phyloP scores from a whole-genome alignment of 2,329 filamentous ascomycete species.

The Plenodomus lindquistii region DNA sequence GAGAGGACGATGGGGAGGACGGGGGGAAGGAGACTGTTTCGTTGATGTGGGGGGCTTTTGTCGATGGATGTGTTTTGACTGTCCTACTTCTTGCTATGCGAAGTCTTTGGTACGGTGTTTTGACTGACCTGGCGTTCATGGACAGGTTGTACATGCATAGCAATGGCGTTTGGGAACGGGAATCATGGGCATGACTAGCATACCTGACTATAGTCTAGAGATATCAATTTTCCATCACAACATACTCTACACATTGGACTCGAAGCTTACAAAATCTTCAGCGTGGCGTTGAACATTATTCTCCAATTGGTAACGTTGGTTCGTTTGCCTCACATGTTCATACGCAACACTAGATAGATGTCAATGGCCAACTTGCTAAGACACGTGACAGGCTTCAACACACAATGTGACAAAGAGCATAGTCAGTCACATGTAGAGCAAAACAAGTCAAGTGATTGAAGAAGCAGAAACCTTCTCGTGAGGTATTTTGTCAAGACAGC shows the following conservation, averaged over 20 bases:
- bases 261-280: too few species aligned
- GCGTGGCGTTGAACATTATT: too few species aligned
- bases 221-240: too few species aligned
- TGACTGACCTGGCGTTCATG: neutral
- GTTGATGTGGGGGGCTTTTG: slow-evolving; percentile 24
- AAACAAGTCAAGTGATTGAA: slow-evolving; percentile 8
- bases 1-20: slow-evolving; percentile 50
- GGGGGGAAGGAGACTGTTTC: slow-evolving; percentile 52
- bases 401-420: too few species aligned
- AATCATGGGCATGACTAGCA: slow-evolving; percentile 2
- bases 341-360: too few species aligned
- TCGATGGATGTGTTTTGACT: neutral
- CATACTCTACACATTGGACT: too few species aligned
- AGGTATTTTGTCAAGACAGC: slow-evolving; percentile 33
- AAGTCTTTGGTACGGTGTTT: too few species aligned
- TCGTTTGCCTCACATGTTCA: too few species aligned
- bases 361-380: too few species aligned
- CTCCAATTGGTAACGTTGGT: too few species aligned
- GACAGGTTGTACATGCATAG: slow-evolving; percentile 5
- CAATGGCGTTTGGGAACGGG: slow-evolving; percentile 12
- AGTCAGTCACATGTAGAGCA: slow-evolving; percentile 2
- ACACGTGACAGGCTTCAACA: neutral
- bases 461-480: slow-evolving; percentile 25
- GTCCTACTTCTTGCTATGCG: neutral
- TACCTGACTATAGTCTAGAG: too few species aligned